phyloP scores from a whole-genome alignment of 2,329 filamentous ascomycete species.

The Beauveria bassiana region DNA sequence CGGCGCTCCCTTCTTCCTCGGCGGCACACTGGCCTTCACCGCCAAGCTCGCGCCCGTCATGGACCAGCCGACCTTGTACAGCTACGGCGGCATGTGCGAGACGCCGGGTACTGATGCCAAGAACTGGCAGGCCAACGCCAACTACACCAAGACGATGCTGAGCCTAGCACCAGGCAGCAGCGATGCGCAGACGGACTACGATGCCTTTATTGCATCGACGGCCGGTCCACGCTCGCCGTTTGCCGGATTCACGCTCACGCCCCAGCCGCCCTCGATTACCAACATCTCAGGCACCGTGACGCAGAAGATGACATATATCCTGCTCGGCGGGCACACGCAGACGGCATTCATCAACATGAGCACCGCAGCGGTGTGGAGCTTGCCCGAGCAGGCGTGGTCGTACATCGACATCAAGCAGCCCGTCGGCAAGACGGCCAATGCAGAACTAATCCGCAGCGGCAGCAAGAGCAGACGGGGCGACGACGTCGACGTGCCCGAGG shows the following conservation, averaged over 20 bases:
- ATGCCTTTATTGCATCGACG: conserved; percentile 30
- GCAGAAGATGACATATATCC: conserved; percentile 69
- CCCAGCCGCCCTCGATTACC: conserved; percentile 60
- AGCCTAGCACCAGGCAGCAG: conserved; percentile 43
- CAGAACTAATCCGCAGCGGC: conserved; percentile 47
- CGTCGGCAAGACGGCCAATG: conserved; percentile 27
- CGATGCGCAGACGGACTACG: conserved; percentile 24
- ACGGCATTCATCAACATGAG: conserved; percentile 91
- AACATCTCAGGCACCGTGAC: conserved; percentile 58
- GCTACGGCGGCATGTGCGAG: conserved; percentile 90
- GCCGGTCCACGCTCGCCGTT: conserved; percentile 66
- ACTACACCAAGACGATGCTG: conserved; percentile 76
- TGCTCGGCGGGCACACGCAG: conserved; percentile 79
- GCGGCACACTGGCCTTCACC: conserved; percentile 59
- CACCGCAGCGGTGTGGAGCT: conserved; percentile 74
- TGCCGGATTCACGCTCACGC: conserved; percentile 79
- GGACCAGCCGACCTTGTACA: conserved; percentile 53
- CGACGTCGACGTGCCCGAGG: conserved; percentile 19
- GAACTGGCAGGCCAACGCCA: conserved; percentile 59
- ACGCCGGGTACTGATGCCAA: conserved; percentile 26
- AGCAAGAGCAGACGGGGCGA: background rate
- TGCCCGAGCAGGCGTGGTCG: conserved; percentile 81
- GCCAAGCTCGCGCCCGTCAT: conserved; percentile 45
- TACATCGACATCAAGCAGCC: conserved; percentile 60
- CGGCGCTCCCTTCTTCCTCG: conserved; percentile 42